These are phyloP conservation scores for Cercospora berteroae DNA, from an alignment of 2,329 filamentous ascomycete species.

Conservation along the genomic window DNA sequence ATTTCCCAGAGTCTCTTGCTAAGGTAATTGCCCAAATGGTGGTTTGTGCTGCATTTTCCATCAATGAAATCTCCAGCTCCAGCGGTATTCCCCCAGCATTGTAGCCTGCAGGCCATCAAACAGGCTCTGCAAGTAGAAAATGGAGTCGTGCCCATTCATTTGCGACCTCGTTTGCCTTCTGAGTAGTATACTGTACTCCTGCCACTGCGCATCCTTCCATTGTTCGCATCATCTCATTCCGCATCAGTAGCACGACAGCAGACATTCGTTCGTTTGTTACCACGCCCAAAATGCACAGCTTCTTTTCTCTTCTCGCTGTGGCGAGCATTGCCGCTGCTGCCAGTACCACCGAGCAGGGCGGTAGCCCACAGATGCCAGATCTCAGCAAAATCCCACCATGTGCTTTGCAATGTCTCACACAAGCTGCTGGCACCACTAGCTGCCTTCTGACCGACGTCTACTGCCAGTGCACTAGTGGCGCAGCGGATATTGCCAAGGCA, in stretches of 20 bases:
- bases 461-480: slow-evolving; percentile 54
- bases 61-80: neutral
- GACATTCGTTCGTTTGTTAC: neutral
- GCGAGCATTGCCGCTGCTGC: slow-evolving; percentile 4
- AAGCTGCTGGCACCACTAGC: slow-evolving; percentile 48
- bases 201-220: neutral
- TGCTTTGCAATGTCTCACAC: slow-evolving; percentile 44
- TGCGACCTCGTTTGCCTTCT: neutral
- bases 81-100: neutral
- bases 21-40: neutral
- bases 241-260: slow-evolving; percentile 2
- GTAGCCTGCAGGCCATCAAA: neutral
- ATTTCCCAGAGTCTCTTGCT: neutral
- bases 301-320: slow-evolving; percentile 11
- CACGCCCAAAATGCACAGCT: slow-evolving; percentile 7
- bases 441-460: slow-evolving; percentile 49
- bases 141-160: slow-evolving; percentile 4
- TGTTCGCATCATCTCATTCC: neutral
- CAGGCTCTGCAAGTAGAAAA: neutral
- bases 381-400: slow-evolving; percentile 16
- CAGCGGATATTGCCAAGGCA: slow-evolving; percentile 37
- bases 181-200: slow-evolving; percentile 1
- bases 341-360: neutral
- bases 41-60: neutral
- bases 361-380: slow-evolving; percentile 4